Percentiles rank a stretch among this genome's conserved stretches.
phyloP scores from a whole-genome alignment of 2,329 filamentous ascomycete genomes.

The Diaporthe humulicola region DNA sequence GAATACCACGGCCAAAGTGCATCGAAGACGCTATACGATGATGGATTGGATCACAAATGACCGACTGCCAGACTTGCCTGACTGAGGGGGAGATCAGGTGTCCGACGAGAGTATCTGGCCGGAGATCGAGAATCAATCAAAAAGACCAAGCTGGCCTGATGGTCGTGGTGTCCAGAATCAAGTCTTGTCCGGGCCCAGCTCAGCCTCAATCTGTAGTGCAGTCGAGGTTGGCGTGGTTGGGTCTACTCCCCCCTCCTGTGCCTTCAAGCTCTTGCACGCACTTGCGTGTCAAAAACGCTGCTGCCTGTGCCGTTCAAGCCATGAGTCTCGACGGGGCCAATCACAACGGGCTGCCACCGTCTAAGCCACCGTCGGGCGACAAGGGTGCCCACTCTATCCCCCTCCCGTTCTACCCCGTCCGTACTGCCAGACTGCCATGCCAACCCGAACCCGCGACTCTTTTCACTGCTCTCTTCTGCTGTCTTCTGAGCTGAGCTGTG shows the following conservation, averaged over 20 bases:
- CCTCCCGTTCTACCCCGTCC: not conserved
- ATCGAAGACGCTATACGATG: not conserved
- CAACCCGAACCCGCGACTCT: constrained; percentile 12
- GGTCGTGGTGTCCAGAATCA: not conserved
- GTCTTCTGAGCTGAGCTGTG: not conserved
- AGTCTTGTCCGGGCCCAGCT: not conserved
- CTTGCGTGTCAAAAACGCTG: constrained; percentile 27
- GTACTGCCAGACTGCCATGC: too few relatives aligned
- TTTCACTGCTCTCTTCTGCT: not conserved
- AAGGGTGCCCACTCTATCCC: not conserved
- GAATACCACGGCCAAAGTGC: not conserved
- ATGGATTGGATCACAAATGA: not conserved
- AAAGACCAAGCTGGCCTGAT: constrained; percentile 25
- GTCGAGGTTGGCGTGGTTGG: not conserved
- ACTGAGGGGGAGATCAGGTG: constrained; percentile 3
- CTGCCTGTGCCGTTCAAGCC: constrained; percentile 29
- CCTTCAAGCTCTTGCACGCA: not conserved
- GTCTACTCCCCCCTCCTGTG: not conserved
- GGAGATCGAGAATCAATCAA: not conserved
- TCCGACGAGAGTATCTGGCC: too few relatives aligned
- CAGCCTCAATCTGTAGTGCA: not conserved
- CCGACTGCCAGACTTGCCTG: not conserved
- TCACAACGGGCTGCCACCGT: not conserved
- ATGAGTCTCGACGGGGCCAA: not conserved
- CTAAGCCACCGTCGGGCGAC: constrained; percentile 26